Evolutionary conservation across 2,329 filamentous ascomycete genomes (phyloP).

Genomic region (Exophiala sp.): DNA sequence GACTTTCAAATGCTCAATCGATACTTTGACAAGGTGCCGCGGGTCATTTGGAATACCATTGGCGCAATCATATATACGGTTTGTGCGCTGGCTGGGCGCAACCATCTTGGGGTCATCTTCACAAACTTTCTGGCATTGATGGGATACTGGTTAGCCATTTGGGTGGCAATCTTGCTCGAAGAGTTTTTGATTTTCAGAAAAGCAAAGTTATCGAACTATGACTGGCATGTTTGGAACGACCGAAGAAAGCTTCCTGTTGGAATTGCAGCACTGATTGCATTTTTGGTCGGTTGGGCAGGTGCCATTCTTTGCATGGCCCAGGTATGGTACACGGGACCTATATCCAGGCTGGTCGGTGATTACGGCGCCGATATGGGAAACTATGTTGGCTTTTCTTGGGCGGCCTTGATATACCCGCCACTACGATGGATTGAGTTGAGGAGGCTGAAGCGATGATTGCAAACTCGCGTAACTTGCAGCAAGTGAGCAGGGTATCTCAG

Average conservation of each 20-base stretch:
- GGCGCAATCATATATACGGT: slow-evolving; percentile 61
- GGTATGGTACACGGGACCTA: slow-evolving; percentile 64
- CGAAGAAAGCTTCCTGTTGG: slow-evolving; percentile 59
- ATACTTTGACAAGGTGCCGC: slow-evolving; percentile 56
- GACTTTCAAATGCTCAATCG: slow-evolving; percentile 65
- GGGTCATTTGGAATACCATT: slow-evolving; percentile 63
- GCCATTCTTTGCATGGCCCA: slow-evolving; percentile 67
- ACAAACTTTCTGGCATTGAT: slow-evolving; percentile 67
- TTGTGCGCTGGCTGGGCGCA: slow-evolving; percentile 61
- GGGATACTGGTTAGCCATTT: slow-evolving; percentile 67
- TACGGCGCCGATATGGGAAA: slow-evolving; percentile 61
- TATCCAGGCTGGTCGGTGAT: slow-evolving; percentile 56
- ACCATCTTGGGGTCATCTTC: slow-evolving; percentile 61
- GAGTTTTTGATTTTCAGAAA: slow-evolving; percentile 62
- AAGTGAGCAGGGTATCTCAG: too few species aligned
- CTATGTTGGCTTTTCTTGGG: slow-evolving; percentile 60
- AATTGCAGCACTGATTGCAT: slow-evolving; percentile 58
- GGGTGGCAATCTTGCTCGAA: slow-evolving; percentile 57
- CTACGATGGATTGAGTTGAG: slow-evolving; percentile 52
- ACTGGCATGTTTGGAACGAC: slow-evolving; percentile 62
- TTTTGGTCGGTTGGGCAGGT: slow-evolving; percentile 63
- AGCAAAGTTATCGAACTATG: slow-evolving; percentile 43
- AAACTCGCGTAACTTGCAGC: too few species aligned
- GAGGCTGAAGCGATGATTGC: slow-evolving; percentile 17
- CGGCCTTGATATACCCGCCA: slow-evolving; percentile 55